These are phyloP conservation scores for Boletus coccyginus DNA, from an alignment of 768 basidiomycete species.

Conservation along the genomic window DNA sequence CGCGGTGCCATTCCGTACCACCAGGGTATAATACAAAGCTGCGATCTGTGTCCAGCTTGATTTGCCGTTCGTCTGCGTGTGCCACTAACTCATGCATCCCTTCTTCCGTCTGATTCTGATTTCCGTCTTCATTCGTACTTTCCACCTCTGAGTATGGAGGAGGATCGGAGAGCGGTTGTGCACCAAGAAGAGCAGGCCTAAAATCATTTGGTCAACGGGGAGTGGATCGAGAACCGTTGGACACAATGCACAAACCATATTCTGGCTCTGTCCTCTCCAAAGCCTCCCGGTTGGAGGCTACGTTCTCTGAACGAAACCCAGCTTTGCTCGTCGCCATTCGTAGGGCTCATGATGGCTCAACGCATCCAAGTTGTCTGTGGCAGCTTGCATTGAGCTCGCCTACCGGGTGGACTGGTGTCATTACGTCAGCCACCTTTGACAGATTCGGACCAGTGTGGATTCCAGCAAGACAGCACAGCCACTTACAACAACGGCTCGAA, in stretches of 20 bases:
- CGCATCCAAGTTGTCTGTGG: constrained; percentile 5
- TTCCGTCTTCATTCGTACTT: constrained; percentile 1
- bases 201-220: constrained; percentile 19
- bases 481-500: no score
- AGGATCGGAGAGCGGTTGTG: constrained; percentile 40
- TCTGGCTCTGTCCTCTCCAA: constrained; percentile 50
- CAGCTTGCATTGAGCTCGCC: not conserved
- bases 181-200: constrained; percentile 31
- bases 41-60: constrained; percentile 84
- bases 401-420: not conserved
- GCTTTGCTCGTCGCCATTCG: constrained; percentile 29
- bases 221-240: constrained; percentile 2
- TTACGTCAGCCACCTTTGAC: constrained; percentile 22
- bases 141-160: constrained; percentile 27
- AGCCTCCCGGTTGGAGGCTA: constrained; percentile 62
- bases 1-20: constrained; percentile 48
- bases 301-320: constrained; percentile 46
- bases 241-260: constrained; percentile 49
- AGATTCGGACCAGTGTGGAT: constrained; percentile 1
- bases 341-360: constrained; percentile 20
- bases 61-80: constrained; percentile 84
- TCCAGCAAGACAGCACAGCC: no score
- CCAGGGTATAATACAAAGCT: constrained; percentile 92
- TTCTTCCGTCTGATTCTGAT: not conserved
- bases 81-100: not conserved